Evolutionary conservation across 1,284 basidiomycete genomes (phyloP).

Genomic region (Cutaneotrichosporon curvatum): DNA sequence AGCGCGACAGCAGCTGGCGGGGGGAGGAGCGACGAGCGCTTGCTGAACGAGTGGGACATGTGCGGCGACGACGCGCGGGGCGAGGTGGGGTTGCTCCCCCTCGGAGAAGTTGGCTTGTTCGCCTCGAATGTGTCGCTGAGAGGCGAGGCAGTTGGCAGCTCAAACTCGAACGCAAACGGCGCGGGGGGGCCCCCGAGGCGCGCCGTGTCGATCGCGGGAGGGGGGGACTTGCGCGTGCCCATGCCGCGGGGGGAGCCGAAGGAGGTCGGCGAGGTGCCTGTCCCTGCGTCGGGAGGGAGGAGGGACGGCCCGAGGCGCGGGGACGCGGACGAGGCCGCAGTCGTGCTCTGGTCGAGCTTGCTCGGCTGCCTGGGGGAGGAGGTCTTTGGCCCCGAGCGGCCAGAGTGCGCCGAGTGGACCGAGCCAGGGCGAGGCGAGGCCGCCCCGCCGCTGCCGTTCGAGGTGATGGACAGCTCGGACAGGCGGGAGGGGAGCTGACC

Average conservation of each 20-base stretch:
- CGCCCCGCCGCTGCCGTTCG: neutral
- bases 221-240: conserved; percentile 24
- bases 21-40: conserved; percentile 43
- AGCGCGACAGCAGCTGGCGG: conserved; percentile 39
- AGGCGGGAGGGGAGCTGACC: neutral
- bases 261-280: conserved; percentile 6
- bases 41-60: conserved; percentile 45
- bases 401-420: neutral
- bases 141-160: conserved; percentile 44
- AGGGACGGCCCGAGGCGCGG: conserved; percentile 9
- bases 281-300: conserved; percentile 10
- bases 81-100: conserved; percentile 27
- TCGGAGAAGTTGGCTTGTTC: conserved; percentile 16
- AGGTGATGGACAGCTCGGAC: neutral
- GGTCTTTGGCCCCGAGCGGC: neutral
- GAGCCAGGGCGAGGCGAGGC: neutral
- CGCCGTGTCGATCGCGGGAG: conserved; percentile 31
- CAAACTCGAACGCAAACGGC: conserved; percentile 44
- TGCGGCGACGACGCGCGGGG: conserved; percentile 36
- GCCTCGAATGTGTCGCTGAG: conserved; percentile 44
- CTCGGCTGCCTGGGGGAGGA: neutral
- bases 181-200: neutral
- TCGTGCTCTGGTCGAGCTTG: neutral
- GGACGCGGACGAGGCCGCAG: neutral
- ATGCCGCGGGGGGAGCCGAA: neutral